Evolutionary conservation across 2,329 filamentous ascomycete species (phyloP), one percentile per base, ranked within the genome.

Genomic region (Davidsoniella eucalypti): DNA sequence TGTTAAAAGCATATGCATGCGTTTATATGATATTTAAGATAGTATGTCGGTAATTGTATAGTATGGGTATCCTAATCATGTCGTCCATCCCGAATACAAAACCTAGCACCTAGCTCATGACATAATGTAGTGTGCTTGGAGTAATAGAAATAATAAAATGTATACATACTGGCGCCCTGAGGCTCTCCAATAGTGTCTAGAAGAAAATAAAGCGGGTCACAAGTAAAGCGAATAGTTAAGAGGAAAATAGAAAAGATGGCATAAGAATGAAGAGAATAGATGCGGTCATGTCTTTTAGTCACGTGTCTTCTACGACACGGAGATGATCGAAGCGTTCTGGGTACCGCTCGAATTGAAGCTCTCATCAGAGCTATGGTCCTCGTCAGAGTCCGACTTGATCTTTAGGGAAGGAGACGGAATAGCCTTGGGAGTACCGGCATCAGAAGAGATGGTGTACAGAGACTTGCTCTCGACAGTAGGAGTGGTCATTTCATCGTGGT

Each of bases 271-370:
- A 33, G 26, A 10, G 10, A 2, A 33, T 33, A 33, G 5, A 33
- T 33, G 26, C 26, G 26, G 26, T 33, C 42, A 44, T 33, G 26
- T 33, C 26, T 33, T 33, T 33, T 33, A 33, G 26, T 43, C 40
- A 51, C 17, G 16, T 5, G 44, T 46, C 44, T 9, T 40, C 38
- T 49, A 49, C 5, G 47, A 47, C 37, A 50, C 43, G 17, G 39
- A 41, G 26, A 53, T 44, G 37, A 43, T 47, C 38, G 38, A 40
- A 47, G 37, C 47, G 51, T 47, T 53, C 47, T 53, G 51, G 38
- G 47, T 53, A 47, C 42, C 51, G 51, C 36, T 43, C 23, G 51
- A 53, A 44, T 50, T 53, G 26, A 53, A 50, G 47, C 51, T 53
- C 14, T 40, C 44, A 25, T 53, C 51, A 12, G 51, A 53, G 39